Evolutionary conservation across 148 eudicot genomes (phyloP).

Genomic region (Beta vulgaris): DNA sequence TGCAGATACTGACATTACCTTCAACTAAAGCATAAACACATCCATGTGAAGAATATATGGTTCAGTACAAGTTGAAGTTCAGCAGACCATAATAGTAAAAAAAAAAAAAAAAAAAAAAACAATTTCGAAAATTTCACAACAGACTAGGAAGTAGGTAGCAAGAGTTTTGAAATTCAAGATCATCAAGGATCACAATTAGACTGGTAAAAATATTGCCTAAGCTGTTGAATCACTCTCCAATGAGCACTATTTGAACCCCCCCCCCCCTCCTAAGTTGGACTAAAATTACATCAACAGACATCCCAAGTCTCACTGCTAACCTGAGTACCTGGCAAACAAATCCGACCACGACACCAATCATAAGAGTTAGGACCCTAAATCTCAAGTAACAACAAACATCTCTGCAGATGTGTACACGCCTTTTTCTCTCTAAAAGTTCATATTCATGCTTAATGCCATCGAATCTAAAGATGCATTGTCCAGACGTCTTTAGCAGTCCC

Average conservation of each 20-base stretch:
- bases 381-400: not conserved
- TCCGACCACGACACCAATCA: not conserved
- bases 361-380: not conserved
- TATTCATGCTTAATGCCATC: not conserved
- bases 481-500: not conserved
- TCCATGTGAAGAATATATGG: too few species aligned
- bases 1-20: too few species aligned
- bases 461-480: not conserved
- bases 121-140: too few species aligned
- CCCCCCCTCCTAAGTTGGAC: not conserved
- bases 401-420: not conserved
- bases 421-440: not conserved
- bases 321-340: not conserved
- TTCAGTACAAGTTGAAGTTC: too few species aligned
- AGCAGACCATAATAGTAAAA: too few species aligned
- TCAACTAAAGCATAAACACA: too few species aligned
- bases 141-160: too few species aligned
- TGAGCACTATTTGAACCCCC: too few species aligned
- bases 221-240: not conserved
- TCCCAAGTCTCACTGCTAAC: not conserved
- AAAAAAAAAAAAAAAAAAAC: too few species aligned
- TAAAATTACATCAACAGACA: not conserved
- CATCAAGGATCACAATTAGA: too few species aligned
- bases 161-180: too few species aligned
- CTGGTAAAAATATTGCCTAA: too few species aligned